A percentile compares a stretch with the other conserved stretches of the same genome.
phyloP scores from a whole-genome alignment of 495 filamentous ascomycete species.

The Talaromyces trachyspermus region DNA sequence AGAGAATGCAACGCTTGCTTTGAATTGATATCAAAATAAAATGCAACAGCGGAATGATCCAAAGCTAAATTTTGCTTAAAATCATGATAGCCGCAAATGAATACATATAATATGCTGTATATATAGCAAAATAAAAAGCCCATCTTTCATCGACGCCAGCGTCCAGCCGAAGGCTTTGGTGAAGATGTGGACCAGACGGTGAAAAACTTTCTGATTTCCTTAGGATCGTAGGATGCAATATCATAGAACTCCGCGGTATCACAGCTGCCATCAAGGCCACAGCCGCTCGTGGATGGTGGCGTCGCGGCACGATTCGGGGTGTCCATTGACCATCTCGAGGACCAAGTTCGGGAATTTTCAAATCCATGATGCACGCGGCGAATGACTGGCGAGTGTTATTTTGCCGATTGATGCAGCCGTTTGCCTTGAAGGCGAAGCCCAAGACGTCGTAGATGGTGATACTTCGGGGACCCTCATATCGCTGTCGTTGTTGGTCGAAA shows the following conservation, averaged over 20 bases:
- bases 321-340: constrained; percentile 17
- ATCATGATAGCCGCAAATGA: no score
- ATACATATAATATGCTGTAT: neutral
- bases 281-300: neutral
- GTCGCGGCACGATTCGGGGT: neutral
- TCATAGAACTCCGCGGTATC: constrained; percentile 6
- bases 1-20: no score
- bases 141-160: constrained; percentile 3
- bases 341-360: constrained; percentile 31
- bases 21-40: no score
- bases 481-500: neutral
- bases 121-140: no score
- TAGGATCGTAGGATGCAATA: constrained; percentile 5
- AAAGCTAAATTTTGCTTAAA: no score
- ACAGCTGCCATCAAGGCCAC: neutral
- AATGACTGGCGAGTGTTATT: constrained; percentile 24
- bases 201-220: constrained; percentile 8
- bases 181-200: constrained; percentile 8
- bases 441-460: neutral
- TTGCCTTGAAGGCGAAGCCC: neutral
- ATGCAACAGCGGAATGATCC: no score
- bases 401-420: neutral
- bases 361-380: constrained; percentile 34
- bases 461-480: neutral
- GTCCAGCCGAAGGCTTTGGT: constrained; percentile 4